phyloP scores from a whole-genome alignment of 306 rosid genomes.

The Amphicarpaea edgeworthii region DNA sequence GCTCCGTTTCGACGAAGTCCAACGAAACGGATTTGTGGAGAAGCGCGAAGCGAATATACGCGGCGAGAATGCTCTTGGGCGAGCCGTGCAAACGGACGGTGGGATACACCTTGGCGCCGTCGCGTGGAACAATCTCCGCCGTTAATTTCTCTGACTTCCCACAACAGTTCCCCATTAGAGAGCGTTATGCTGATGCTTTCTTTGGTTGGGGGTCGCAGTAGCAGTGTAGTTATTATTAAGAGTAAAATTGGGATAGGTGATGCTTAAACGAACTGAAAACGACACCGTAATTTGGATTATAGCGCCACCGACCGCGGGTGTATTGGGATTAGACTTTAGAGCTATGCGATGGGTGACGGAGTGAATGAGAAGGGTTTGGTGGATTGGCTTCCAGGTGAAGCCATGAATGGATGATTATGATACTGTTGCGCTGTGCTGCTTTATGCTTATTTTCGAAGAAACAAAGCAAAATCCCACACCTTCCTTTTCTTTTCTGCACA shows the following conservation, averaged over 20 bases:
- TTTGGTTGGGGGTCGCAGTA: not conserved
- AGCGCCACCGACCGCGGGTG: constrained; percentile 19
- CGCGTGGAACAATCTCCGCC: constrained; percentile 84
- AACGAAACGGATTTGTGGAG: constrained; percentile 63
- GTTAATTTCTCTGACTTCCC: constrained; percentile 60
- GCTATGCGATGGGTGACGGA: not conserved
- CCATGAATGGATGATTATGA: constrained; percentile 23
- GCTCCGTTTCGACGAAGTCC: constrained; percentile 51
- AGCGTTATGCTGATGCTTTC: no score
- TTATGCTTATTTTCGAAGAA: constrained; percentile 44
- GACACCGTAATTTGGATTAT: constrained; percentile 46
- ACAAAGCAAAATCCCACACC: not conserved
- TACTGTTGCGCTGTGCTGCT: not conserved
- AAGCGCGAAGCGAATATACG: constrained; percentile 77
- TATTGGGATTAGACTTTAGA: not conserved
- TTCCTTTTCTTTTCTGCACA: not conserved
- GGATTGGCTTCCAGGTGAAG: constrained; percentile 27
- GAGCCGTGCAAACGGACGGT: constrained; percentile 72
- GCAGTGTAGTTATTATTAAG: not conserved
- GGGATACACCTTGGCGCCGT: constrained; percentile 54
- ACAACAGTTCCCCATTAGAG: constrained; percentile 71
- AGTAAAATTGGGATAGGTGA: not conserved
- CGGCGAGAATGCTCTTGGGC: constrained; percentile 59
- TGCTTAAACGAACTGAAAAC: constrained; percentile 48
- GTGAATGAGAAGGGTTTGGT: constrained; percentile 24